Base-by-base conservation (phyloP, 1,139 yeast genomes). In the Kodamaea sp. region DNA sequence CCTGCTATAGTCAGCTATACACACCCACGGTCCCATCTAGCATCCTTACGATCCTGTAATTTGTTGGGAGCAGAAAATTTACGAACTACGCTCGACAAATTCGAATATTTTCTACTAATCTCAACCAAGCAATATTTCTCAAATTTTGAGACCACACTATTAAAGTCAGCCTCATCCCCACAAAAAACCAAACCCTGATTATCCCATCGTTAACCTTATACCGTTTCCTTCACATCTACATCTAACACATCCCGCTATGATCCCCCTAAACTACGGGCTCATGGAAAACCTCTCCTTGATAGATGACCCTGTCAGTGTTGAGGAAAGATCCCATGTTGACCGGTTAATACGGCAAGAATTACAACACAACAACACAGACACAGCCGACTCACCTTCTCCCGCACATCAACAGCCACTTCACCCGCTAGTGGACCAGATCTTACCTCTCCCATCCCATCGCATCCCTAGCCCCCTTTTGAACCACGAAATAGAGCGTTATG, bases 311-410 rank as follows among this genome's bases (percentile, higher is more conserved):
- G 55, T 66, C 25, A 47, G 61, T 14, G 53, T 55, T 4, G 58
- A 55, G 31, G 70, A 67, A 41, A 42, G 68, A 31, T 53, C 54
- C n/a, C 52, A 55, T 15, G 68, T 66, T 5, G 70, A 66, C 40
- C 57, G 50, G 34, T 50, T 66, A 30, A 55, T 69, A 7, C 46
- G 34, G 21, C 32, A 31, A 7, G 38, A 37, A 14, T 28, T 38
- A n/a, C 40, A 38, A 10, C 28, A 22, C 13, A 22, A 30, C 20
- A 15, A 30, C 35, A 29, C 22, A 32, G 28, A n/a, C 15, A 23
- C 26, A 9, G 33, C 39, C 18, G 20, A n/a, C 22, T 20, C 24
- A 12, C 30, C 20, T 16, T 7, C 22, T 23, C 29, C 29, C 18
- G 19, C 24, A 14, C 19, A 16, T 18, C 26, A 20, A 14, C 27